Base-by-base conservation (phyloP, 345 rosid genomes). In the Acer saccharum region DNA sequence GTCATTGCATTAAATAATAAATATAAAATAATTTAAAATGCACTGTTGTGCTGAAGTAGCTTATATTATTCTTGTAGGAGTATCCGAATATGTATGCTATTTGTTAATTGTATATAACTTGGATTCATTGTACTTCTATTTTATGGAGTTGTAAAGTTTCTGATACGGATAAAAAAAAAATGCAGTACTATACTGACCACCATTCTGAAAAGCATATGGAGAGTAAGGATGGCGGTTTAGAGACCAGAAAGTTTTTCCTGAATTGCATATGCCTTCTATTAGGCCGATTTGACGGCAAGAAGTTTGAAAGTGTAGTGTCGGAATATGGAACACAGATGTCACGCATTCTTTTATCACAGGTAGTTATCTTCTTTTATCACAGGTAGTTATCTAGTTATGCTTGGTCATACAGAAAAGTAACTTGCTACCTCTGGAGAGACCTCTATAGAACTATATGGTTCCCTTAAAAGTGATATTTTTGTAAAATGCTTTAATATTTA, bases 241-340 rank as follows among this genome's bases (percentile, higher is more conserved):
- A 89, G 86, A 95, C 93, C 77, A 88, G 84, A 62, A 91, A 87
- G 75, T 93, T 95, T 87, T 95, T 95, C 86, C 77, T 93, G 55
- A 90, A 84, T 79, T 91, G 98, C 83, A 77, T 95, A 75, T 95
- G 98, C 88, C 98, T 95, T 78, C 82, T 95, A 32, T 85, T 95
- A 86, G 98, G 98, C 62, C 97, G 97, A 60, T 81, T 91, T 76
- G 91, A 89, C 72, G 81, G 90, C 71, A 91, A 87, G 84, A 91
- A 85, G 78, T 81, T 93, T 61, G 92, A 91, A 83, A 84, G 74
- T 67, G 77, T 76, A 27, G 35, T 90, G 71, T 87, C 86, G 27
- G 95, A 89, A 68, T 89, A 86, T 77, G 93, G 98, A 78, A 77
- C 76, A 75, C 92, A 86, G 88, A 89, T 91, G 63, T 86, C 93